Evolutionary conservation across 345 rosid species (phyloP).

Genomic region (Rhodomyrtus tomentosa): DNA sequence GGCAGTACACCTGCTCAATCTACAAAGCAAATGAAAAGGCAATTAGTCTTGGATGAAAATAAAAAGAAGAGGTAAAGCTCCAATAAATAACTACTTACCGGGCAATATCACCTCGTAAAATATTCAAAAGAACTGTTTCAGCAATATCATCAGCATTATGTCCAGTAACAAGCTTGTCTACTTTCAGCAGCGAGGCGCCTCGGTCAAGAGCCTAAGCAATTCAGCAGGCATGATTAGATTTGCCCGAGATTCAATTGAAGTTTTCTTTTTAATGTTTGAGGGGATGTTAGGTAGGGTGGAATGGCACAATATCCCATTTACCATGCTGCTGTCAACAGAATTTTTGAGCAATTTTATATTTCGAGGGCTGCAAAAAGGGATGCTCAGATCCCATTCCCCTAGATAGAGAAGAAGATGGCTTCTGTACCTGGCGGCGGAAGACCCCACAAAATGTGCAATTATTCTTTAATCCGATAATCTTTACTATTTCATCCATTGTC

Average conservation of each 20-base stretch:
- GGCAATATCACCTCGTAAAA: constrained; percentile 88
- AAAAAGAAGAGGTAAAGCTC: background rate
- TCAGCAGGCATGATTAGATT: background rate
- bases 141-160: constrained; percentile 98
- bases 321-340: background rate
- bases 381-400: background rate
- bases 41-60: background rate
- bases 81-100: constrained; percentile 28
- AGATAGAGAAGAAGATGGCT: background rate
- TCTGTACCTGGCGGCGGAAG: constrained; percentile 73
- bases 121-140: constrained; percentile 83
- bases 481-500: constrained; percentile 99
- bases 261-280: background rate
- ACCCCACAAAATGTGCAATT: constrained; percentile 97
- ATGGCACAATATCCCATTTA: background rate
- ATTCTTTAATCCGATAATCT: constrained; percentile 87
- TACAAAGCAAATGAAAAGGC: constrained; percentile 4
- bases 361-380: background rate
- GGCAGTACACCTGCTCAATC: constrained; percentile 82
- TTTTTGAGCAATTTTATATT: background rate
- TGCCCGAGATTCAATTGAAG: background rate
- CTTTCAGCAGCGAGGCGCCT: constrained; percentile 79
- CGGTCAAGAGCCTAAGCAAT: constrained; percentile 79
- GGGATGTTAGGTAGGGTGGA: background rate
- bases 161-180: constrained; percentile 85